phyloP scores from a whole-genome alignment of 768 basidiomycete species.

The Boletus sp. region DNA sequence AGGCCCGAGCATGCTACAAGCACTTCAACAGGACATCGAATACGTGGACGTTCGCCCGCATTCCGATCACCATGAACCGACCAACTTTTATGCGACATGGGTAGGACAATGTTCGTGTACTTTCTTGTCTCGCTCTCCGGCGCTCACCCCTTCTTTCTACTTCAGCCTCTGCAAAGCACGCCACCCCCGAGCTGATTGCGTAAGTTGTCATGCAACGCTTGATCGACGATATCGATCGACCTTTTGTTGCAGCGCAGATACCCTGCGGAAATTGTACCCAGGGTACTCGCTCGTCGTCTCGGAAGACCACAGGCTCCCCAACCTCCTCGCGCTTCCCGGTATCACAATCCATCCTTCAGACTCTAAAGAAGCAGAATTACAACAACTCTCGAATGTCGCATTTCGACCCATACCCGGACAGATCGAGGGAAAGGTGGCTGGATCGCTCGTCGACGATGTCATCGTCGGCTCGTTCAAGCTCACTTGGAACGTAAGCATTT shows the following conservation, averaged over 20 bases:
- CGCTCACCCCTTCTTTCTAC: conserved; percentile 2
- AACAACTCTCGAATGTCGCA: conserved; percentile 46
- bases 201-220: conserved; percentile 26
- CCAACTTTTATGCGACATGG: conserved; percentile 53
- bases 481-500: conserved; percentile 54
- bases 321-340: conserved; percentile 52
- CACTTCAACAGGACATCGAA: conserved; percentile 21
- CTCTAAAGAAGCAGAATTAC: conserved; percentile 45
- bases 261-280: conserved; percentile 59
- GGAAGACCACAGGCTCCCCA: conserved; percentile 42
- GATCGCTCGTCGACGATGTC: conserved; percentile 51
- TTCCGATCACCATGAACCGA: conserved; percentile 8
- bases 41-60: conserved; percentile 23
- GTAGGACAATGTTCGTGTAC: conserved; percentile 44
- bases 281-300: conserved; percentile 59
- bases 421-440: conserved; percentile 40
- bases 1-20: conserved; percentile 12
- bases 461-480: conserved; percentile 55
- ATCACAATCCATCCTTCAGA: conserved; percentile 44
- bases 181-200: conserved; percentile 46
- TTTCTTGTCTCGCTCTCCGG: not conserved
- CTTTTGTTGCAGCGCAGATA: conserved; percentile 35
- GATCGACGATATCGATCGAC: conserved; percentile 3
- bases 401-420: conserved; percentile 51
- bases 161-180: conserved; percentile 53